phyloP scores from a whole-genome alignment of 257 asterid genomes.

The Solanum sejunctum region DNA sequence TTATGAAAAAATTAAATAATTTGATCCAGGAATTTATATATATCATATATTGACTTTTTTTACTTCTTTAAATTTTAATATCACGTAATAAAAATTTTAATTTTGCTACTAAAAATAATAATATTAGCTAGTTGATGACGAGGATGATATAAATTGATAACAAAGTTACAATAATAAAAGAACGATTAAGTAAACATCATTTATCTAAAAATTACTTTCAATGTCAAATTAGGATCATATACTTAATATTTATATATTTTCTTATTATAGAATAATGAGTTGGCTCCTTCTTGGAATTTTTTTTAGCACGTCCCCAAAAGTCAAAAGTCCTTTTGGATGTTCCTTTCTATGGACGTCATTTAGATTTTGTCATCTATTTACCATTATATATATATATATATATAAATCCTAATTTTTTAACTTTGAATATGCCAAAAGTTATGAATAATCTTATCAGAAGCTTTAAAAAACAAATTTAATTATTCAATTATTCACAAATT shows the following conservation, averaged over 20 bases:
- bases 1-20: background rate
- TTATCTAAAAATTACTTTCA: background rate
- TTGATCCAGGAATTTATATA: background rate
- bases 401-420: background rate
- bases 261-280: background rate
- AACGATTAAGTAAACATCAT: background rate
- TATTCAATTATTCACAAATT: too few relatives aligned
- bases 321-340: background rate
- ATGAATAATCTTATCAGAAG: too few relatives aligned
- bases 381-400: background rate
- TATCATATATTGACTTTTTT: too few relatives aligned
- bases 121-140: background rate
- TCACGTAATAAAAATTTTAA: too few relatives aligned
- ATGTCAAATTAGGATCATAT: background rate
- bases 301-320: background rate
- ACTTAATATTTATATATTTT: background rate
- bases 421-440: background rate
- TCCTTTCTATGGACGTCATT: background rate
- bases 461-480: too few relatives aligned
- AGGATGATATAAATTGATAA: too few relatives aligned
- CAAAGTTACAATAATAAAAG: too few relatives aligned
- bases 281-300: background rate
- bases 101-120: accelerated
- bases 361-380: background rate
- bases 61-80: too few relatives aligned